Evolutionary conservation across 2,329 filamentous ascomycete genomes (phyloP).

Genomic region (Arthrinium puccinioides): DNA sequence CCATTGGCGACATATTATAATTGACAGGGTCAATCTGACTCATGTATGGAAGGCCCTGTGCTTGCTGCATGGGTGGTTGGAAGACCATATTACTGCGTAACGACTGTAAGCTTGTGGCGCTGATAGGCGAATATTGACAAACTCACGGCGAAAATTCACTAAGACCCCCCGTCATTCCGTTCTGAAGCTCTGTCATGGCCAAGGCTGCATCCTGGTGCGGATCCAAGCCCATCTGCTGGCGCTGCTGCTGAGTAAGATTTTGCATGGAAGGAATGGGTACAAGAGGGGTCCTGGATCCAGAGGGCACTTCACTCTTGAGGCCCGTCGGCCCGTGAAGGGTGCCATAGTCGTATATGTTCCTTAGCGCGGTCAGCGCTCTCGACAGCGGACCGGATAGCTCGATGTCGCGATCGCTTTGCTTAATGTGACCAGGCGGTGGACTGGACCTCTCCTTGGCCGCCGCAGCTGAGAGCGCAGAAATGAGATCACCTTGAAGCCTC

Average conservation of each 20-base stretch:
- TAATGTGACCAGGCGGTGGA: constrained; percentile 45
- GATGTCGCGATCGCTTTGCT: constrained; percentile 51
- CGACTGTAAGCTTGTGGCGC: neutral
- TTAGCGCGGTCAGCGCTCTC: constrained; percentile 52
- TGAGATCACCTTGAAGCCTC: constrained; percentile 56
- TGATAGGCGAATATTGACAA: neutral
- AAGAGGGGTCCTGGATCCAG: constrained; percentile 35
- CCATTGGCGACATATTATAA: constrained; percentile 61
- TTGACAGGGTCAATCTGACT: constrained; percentile 45
- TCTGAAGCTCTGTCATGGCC: constrained; percentile 60
- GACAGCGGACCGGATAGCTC: constrained; percentile 56
- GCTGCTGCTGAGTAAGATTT: constrained; percentile 11
- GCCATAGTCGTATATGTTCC: constrained; percentile 61
- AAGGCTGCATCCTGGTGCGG: constrained; percentile 55
- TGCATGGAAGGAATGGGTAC: neutral
- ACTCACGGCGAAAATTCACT: constrained; percentile 36
- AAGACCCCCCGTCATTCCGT: constrained; percentile 41
- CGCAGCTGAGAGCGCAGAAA: constrained; percentile 55
- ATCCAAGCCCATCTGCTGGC: constrained; percentile 28
- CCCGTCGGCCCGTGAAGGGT: constrained; percentile 41
- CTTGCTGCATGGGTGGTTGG: constrained; percentile 5
- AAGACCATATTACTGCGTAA: neutral
- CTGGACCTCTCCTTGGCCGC: constrained; percentile 52
- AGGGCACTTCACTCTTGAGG: constrained; percentile 40
- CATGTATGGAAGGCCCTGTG: constrained; percentile 35